phyloP scores from a whole-genome alignment of 75 land plant genomes.

The Sequoiadendron giganteum region DNA sequence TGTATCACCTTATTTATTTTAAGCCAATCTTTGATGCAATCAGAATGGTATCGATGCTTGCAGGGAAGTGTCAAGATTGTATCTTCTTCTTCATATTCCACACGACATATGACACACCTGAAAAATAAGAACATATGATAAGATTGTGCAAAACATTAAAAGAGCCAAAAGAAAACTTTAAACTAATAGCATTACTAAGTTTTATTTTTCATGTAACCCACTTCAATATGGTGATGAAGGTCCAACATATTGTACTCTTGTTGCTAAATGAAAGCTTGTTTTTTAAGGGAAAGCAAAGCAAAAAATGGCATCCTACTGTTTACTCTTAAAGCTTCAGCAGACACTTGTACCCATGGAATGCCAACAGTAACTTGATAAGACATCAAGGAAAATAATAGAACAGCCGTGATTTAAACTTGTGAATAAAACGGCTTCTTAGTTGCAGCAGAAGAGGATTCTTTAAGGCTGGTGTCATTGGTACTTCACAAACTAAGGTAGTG shows the following conservation, averaged over 20 bases:
- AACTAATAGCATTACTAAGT: not conserved
- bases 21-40: conserved; percentile 90
- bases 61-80: conserved; percentile 70
- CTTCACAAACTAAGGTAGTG: too few relatives aligned
- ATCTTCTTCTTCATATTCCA: conserved; percentile 84
- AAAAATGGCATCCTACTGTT: too few relatives aligned
- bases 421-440: not conserved
- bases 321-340: too few relatives aligned
- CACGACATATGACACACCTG: conserved; percentile 87
- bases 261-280: too few relatives aligned
- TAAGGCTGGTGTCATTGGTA: too few relatives aligned
- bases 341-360: not conserved
- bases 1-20: conserved; percentile 75
- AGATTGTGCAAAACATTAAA: not conserved
- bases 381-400: not conserved
- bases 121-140: not conserved
- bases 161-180: not conserved
- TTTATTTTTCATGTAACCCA: too few relatives aligned
- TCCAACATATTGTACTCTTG: too few relatives aligned
- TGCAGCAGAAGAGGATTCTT: not conserved
- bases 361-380: not conserved
- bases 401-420: not conserved
- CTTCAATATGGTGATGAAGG: too few relatives aligned
- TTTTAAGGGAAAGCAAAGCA: too few relatives aligned
- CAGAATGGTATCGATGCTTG: conserved; percentile 86